These are phyloP conservation scores for Mucor piriformis DNA, from an alignment of 371 early-diverging fungal species.

Conservation along the genomic window DNA sequence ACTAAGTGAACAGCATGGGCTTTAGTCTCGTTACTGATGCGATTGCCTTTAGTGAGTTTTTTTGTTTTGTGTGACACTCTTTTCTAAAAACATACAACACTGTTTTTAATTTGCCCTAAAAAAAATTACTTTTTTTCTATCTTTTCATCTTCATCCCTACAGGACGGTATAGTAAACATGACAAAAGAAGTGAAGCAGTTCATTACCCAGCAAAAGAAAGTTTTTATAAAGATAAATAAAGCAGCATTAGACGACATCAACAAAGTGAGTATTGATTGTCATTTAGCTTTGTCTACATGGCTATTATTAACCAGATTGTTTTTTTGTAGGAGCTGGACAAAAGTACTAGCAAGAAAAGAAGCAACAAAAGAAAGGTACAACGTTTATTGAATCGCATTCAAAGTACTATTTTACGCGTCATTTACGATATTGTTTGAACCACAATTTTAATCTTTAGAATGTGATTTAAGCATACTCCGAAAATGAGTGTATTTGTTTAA, in stretches of 20 bases:
- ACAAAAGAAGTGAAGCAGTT: background rate
- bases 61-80: background rate
- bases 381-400: slow-evolving; percentile 8
- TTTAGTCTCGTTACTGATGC: slow-evolving; percentile 12
- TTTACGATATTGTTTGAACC: slow-evolving; percentile 12
- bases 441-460: slow-evolving; percentile 1
- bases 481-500: background rate
- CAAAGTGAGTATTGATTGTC: background rate
- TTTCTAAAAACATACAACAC: no score
- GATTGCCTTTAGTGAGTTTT: background rate
- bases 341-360: background rate
- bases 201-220: background rate
- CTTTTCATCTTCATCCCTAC: background rate
- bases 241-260: background rate
- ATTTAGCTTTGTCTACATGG: background rate
- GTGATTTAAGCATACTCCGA: background rate
- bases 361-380: slow-evolving; percentile 3
- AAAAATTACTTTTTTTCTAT: no score
- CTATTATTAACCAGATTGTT: background rate
- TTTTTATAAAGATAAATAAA: background rate
- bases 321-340: background rate
- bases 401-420: slow-evolving; percentile 14
- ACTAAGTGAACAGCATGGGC: slow-evolving; percentile 14
- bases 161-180: background rate
- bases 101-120: no score